phyloP scores from a whole-genome alignment of 2,329 filamentous ascomycete genomes.

The Ciborinia camelliae region DNA sequence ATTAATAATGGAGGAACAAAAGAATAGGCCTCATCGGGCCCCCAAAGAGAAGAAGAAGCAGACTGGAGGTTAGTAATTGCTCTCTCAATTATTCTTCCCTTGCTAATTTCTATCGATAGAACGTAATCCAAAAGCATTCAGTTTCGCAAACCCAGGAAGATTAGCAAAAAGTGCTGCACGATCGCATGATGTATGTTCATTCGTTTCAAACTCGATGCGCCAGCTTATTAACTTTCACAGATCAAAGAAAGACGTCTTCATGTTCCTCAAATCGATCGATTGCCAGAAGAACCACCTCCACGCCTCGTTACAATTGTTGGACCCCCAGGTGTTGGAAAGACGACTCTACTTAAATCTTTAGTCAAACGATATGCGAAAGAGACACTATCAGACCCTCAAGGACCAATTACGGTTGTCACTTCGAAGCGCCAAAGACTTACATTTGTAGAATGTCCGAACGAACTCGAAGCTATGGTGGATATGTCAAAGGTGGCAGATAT shows the following conservation, averaged over 20 bases:
- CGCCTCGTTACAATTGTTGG: slow-evolving; percentile 92
- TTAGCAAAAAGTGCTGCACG: slow-evolving; percentile 44
- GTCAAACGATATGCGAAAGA: slow-evolving; percentile 95
- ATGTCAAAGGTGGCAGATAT: slow-evolving; percentile 97
- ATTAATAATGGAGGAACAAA: slow-evolving; percentile 70
- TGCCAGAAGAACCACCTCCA: slow-evolving; percentile 92
- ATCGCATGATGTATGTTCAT: slow-evolving; percentile 49
- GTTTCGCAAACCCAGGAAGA: slow-evolving; percentile 39
- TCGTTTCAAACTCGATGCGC: background rate
- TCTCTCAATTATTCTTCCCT: background rate
- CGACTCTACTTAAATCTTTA: slow-evolving; percentile 89
- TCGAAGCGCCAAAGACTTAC: slow-evolving; percentile 93
- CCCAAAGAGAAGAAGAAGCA: slow-evolving; percentile 85
- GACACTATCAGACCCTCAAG: slow-evolving; percentile 81
- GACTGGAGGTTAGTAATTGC: slow-evolving; percentile 51
- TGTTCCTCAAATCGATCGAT: slow-evolving; percentile 91
- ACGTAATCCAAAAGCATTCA: slow-evolving; percentile 39
- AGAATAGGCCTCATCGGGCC: slow-evolving; percentile 80
- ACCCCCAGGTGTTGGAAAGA: slow-evolving; percentile 92
- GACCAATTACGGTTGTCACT: slow-evolving; percentile 92
- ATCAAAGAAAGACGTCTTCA: slow-evolving; percentile 95
- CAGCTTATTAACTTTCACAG: slow-evolving; percentile 42
- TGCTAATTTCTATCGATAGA: slow-evolving; percentile 29
- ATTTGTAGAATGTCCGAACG: slow-evolving; percentile 96
- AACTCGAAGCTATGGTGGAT: slow-evolving; percentile 94